Evolutionary conservation across 208 protist species (phyloP).

Genomic region (Acanthamoeba healyi): DNA sequence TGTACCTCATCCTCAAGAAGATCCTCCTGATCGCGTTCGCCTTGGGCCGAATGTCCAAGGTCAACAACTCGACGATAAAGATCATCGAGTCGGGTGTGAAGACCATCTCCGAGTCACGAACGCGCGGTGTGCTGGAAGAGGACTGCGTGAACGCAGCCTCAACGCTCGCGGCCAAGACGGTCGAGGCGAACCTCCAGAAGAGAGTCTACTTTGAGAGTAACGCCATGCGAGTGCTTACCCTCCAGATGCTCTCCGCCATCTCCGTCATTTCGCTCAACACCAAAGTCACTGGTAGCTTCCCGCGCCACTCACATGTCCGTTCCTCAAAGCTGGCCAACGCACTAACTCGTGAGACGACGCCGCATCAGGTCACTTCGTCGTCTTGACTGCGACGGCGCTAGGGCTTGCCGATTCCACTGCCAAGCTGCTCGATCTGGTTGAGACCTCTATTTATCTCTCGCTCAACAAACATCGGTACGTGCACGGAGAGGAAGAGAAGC

Average conservation of each 20-base stretch:
- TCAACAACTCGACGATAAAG: constrained; percentile 42
- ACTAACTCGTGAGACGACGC: too few species aligned
- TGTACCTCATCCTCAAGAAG: constrained; percentile 60
- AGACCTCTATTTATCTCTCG: constrained; percentile 59
- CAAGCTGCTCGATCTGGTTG: constrained; percentile 50
- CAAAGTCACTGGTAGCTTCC: constrained; percentile 35
- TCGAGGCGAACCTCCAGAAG: constrained; percentile 72
- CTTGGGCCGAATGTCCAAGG: constrained; percentile 18
- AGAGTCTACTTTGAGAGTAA: constrained; percentile 74
- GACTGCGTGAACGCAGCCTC: constrained; percentile 49
- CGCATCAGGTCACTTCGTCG: constrained; percentile 61
- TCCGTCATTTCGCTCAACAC: not conserved
- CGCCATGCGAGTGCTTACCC: constrained; percentile 43
- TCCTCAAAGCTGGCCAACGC: too few species aligned
- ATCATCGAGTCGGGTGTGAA: constrained; percentile 55
- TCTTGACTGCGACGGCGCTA: constrained; percentile 4
- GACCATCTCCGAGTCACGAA: constrained; percentile 32
- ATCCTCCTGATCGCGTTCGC: constrained; percentile 21
- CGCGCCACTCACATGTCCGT: too few species aligned
- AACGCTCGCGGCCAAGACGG: constrained; percentile 68
- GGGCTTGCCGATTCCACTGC: constrained; percentile 17
- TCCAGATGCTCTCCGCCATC: constrained; percentile 61
- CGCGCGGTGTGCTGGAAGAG: constrained; percentile 51
- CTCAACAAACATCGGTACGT: constrained; percentile 71
- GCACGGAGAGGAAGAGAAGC: not conserved